A percentile compares a stretch with the other conserved stretches of the same genome.
These are phyloP conservation scores for Schizothecium vesticola DNA, from an alignment of 495 filamentous ascomycete genomes.

Conservation along the genomic window DNA sequence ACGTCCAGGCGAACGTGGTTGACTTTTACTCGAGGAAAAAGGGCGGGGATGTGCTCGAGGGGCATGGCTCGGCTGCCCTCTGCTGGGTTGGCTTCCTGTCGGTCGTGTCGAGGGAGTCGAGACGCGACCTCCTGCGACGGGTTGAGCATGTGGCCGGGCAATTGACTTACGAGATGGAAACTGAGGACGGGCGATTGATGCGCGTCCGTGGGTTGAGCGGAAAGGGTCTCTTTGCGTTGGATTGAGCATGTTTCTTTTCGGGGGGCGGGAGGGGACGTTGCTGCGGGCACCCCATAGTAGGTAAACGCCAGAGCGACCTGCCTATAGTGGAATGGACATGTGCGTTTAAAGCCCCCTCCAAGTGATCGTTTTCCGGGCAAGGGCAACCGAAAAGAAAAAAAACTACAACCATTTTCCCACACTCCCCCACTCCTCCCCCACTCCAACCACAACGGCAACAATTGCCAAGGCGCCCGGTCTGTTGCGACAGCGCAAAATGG, in stretches of 20 bases:
- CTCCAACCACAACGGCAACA: too few relatives aligned
- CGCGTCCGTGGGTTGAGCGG: not conserved
- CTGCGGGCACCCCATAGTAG: too few relatives aligned
- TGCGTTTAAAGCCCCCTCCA: too few relatives aligned
- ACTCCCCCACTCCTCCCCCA: too few relatives aligned
- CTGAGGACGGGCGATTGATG: not conserved
- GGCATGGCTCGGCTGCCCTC: conserved; percentile 17
- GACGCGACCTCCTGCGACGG: not conserved
- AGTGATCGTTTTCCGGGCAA: too few relatives aligned
- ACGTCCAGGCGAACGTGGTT: conserved; percentile 16
- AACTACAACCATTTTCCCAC: too few relatives aligned
- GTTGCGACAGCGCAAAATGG: too few relatives aligned
- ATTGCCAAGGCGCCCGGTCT: not conserved
- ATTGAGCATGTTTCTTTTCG: conserved; percentile 1
- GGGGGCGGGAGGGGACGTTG: not conserved
- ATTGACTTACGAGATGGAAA: conserved; percentile 7
- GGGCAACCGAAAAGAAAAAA: too few relatives aligned
- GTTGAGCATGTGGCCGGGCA: not conserved
- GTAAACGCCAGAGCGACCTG: too few relatives aligned
- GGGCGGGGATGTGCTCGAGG: conserved; percentile 17
- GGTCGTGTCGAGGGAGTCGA: not conserved
- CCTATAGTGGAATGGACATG: too few relatives aligned
- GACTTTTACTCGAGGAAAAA: conserved; percentile 17
- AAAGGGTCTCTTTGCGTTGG: not conserved
- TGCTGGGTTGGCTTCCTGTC: conserved; percentile 18